Percentiles rank a stretch among this genome's conserved stretches.
phyloP scores from a whole-genome alignment of 305 asterid genomes.

The Plantago coronopus region DNA sequence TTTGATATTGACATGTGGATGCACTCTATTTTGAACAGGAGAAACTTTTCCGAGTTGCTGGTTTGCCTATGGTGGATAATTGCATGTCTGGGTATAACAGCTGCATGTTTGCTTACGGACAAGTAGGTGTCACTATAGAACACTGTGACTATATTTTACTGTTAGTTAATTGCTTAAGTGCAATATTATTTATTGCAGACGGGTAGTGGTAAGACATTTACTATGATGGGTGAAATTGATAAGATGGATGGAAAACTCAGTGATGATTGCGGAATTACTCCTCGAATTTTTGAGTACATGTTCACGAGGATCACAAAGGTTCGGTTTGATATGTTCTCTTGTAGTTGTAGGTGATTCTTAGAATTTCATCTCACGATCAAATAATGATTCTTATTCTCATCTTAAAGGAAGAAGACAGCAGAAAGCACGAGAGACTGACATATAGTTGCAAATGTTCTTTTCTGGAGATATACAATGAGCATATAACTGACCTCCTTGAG shows the following conservation, averaged over 20 bases:
- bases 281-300: constrained; percentile 68
- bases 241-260: constrained; percentile 47
- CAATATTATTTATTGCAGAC: constrained; percentile 44
- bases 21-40: constrained; percentile 40
- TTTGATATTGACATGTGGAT: constrained; percentile 18
- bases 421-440: constrained; percentile 52
- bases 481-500: constrained; percentile 85
- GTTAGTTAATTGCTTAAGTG: constrained; percentile 9
- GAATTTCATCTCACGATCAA: not conserved
- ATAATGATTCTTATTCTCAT: constrained; percentile 23
- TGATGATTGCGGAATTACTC: constrained; percentile 70
- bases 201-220: constrained; percentile 85
- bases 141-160: constrained; percentile 14
- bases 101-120: constrained; percentile 94
- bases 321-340: constrained; percentile 12
- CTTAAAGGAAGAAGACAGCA: constrained; percentile 66
- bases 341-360: constrained; percentile 9
- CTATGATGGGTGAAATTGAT: constrained; percentile 81
- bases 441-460: constrained; percentile 88
- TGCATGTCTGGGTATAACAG: constrained; percentile 91
- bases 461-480: constrained; percentile 85
- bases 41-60: constrained; percentile 67
- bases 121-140: constrained; percentile 34
- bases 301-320: constrained; percentile 75
- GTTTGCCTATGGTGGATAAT: constrained; percentile 86